These are phyloP conservation scores for Nematodospora valgi DNA, from an alignment of 805 yeast species.

Conservation along the genomic window DNA sequence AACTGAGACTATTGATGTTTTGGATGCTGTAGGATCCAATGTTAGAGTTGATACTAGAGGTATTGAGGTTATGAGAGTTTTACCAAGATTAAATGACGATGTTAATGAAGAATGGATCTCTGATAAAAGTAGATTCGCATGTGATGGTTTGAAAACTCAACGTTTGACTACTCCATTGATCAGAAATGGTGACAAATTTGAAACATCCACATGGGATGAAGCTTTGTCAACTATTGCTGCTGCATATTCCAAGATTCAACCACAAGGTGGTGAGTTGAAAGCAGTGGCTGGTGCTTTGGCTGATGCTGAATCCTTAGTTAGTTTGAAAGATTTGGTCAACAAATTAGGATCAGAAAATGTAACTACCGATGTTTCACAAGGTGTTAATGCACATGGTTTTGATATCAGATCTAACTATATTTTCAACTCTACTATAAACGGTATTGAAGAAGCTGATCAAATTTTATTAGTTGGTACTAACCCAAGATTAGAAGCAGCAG, in stretches of 20 bases:
- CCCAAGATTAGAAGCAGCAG: constrained; percentile 90
- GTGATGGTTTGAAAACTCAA: constrained; percentile 83
- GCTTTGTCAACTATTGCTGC: constrained; percentile 69
- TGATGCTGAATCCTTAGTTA: constrained; percentile 81
- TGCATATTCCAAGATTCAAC: constrained; percentile 53
- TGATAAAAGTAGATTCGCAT: constrained; percentile 82
- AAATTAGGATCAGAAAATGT: constrained; percentile 77
- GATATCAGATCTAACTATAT: constrained; percentile 76
- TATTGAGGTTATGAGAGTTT: constrained; percentile 79
- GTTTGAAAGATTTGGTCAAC: constrained; percentile 75
- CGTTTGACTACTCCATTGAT: constrained; percentile 79
- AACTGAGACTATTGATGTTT: constrained; percentile 81
- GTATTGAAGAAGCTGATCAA: constrained; percentile 80
- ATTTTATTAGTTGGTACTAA: constrained; percentile 79
- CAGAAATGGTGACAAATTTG: constrained; percentile 65
- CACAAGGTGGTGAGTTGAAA: constrained; percentile 68
- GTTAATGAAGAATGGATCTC: constrained; percentile 90
- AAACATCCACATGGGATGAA: constrained; percentile 82
- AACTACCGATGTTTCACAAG: constrained; percentile 64
- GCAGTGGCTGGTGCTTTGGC: constrained; percentile 79
- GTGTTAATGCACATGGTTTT: constrained; percentile 57
- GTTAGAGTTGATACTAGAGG: constrained; percentile 86
- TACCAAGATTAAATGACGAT: constrained; percentile 83
- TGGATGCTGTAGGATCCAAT: constrained; percentile 80
- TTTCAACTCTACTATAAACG: constrained; percentile 76